These are phyloP conservation scores for Xylariaceae sp. DNA, from an alignment of 2,329 filamentous ascomycete genomes.

Conservation along the genomic window DNA sequence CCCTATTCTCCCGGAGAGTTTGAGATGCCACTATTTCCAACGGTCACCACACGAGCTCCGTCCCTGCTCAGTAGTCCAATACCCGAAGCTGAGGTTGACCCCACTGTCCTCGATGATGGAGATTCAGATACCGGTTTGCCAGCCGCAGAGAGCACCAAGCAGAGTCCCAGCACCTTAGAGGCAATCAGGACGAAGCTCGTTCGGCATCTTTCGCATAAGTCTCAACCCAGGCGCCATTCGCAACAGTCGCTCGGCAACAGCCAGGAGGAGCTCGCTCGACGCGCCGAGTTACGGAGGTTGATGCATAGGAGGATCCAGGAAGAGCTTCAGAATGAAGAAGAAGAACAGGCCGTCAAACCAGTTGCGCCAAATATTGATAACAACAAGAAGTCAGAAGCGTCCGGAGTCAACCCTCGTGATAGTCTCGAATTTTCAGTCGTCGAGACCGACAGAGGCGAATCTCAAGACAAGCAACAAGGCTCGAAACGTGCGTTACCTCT, in stretches of 20 bases:
- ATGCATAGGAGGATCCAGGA: conserved; percentile 51
- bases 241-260: conserved; percentile 37
- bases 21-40: conserved; percentile 13
- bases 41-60: conserved; percentile 11
- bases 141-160: conserved; percentile 7
- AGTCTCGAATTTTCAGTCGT: conserved; percentile 39
- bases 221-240: conserved; percentile 31
- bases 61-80: conserved; percentile 15
- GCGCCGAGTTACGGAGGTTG: conserved; percentile 48
- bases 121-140: conserved; percentile 24
- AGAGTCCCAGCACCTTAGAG: conserved; percentile 33
- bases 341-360: conserved; percentile 26
- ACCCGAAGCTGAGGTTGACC: conserved; percentile 21
- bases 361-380: conserved; percentile 19
- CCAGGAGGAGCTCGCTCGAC: conserved; percentile 45
- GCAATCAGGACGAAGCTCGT: conserved; percentile 37
- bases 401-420: conserved; percentile 38
- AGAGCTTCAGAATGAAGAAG: conserved; percentile 42
- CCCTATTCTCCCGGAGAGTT: neutral
- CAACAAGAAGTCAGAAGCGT: conserved; percentile 20
- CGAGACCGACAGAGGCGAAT: neutral
- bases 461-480: neutral
- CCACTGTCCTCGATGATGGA: conserved; percentile 33
- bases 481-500: conserved; percentile 3
- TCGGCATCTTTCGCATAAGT: conserved; percentile 39